Base-by-base conservation (phyloP, 805 yeast genomes). In the Lachancea sp. region DNA sequence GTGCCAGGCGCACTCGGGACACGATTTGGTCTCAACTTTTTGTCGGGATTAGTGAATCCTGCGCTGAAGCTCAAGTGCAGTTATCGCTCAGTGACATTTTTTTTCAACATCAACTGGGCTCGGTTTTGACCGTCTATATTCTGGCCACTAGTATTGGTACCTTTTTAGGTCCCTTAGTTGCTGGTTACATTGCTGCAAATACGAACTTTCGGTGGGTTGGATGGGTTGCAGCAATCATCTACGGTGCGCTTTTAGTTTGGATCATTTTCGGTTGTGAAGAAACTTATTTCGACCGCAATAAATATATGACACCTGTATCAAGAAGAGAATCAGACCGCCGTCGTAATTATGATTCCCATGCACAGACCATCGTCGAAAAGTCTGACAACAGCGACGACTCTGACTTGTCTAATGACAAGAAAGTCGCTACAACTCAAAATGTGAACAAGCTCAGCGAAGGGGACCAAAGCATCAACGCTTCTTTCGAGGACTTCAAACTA, bases 201-300 rank as follows among this genome's bases (percentile, higher is more conserved):
- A 67, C 73, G 20, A 71, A 76, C n/a, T 85, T 83, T 65, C 68
- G 83, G 52, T 85, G 94, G 94, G 85, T 83, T 5, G 87, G 88
- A 24, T 78, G 78, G 72, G 55, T 70, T 48, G 78, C 77, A 12
- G 76, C 75, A 5, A 82, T 84, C 22, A 70, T 79, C 42, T 77
- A 81, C 8, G 88, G 78, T 30, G 78, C 63, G 2, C 63, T 78
- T 21, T 59, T 82, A 42, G 43, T 74, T 1, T 70, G 80, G 11
- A 58, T 80, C 39, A 48, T 79, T 19, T 73, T 81, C 46, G 71
- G 72, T 15, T 74, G 83, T 53, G 89, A 82, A 55, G 95, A 85
- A 54, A 82, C 94, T 0, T 67, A 67, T 33, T 79, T 79, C 49
- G 82, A 80, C 51, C 67, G 86, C 52, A 49, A 65, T n/a, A 62